phyloP scores from a whole-genome alignment of 2,329 filamentous ascomycete species.

The Botrytis elliptica region DNA sequence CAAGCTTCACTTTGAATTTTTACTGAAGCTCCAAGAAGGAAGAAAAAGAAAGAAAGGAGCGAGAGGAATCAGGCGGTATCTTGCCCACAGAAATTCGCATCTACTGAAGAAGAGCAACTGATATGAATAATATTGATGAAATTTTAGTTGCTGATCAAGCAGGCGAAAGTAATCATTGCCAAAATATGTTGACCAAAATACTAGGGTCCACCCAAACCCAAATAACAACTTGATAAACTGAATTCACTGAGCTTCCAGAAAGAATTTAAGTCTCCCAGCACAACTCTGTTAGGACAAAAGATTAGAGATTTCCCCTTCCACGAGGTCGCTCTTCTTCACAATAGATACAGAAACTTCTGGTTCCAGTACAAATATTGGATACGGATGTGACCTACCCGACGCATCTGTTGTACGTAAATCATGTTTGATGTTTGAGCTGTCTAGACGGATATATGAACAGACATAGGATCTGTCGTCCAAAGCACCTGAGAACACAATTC shows the following conservation, averaged over 20 bases:
- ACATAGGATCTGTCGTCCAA: no score
- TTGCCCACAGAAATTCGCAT: not conserved
- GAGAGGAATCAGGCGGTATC: no score
- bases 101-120: not conserved
- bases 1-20: no score
- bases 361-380: no score
- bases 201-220: not conserved
- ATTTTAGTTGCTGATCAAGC: not conserved
- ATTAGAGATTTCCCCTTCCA: not conserved
- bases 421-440: not conserved
- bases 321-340: no score
- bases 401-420: not conserved
- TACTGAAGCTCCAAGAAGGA: no score
- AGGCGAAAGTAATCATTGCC: not conserved
- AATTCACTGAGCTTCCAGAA: not conserved
- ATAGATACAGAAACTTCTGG: not conserved
- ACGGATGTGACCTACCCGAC: not conserved
- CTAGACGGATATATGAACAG: not conserved
- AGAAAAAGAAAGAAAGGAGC: no score
- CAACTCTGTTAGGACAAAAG: not conserved
- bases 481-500: not conserved
- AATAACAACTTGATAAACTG: not conserved
- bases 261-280: not conserved
- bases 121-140: not conserved
- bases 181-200: not conserved